phyloP scores from a whole-genome alignment of 1,284 basidiomycete genomes.

The Pascua guehoae region DNA sequence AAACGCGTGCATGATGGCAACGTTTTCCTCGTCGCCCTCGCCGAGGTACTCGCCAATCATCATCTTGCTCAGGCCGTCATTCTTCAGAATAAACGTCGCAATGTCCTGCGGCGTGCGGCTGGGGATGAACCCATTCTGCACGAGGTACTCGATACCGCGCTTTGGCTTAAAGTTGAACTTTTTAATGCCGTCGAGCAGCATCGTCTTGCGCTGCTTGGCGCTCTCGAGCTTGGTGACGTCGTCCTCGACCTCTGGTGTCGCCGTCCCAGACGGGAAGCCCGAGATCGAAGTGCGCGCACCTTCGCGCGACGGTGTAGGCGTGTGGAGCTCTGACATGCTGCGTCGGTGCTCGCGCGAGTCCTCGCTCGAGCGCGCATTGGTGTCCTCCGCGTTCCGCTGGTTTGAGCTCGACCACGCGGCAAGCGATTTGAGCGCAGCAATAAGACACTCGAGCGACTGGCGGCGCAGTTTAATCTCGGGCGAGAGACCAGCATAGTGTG shows the following conservation, averaged over 20 bases:
- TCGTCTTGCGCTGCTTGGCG: slow-evolving; percentile 96
- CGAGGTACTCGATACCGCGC: slow-evolving; percentile 83
- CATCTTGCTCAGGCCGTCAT: slow-evolving; percentile 90
- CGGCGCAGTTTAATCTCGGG: slow-evolving; percentile 79
- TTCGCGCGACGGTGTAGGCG: slow-evolving; percentile 24
- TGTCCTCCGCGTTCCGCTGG: slow-evolving; percentile 16
- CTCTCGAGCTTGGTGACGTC: slow-evolving; percentile 92
- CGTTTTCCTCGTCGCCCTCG: slow-evolving; percentile 81
- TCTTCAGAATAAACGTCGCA: slow-evolving; percentile 79
- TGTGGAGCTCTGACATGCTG: slow-evolving; percentile 8
- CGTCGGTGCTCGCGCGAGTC: slow-evolving; percentile 13
- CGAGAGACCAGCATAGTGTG: slow-evolving; percentile 61
- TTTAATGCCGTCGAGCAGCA: slow-evolving; percentile 88
- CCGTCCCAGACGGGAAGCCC: slow-evolving; percentile 36
- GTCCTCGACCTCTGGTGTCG: slow-evolving; percentile 73
- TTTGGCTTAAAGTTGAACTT: slow-evolving; percentile 99
- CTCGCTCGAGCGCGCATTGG: slow-evolving; percentile 23
- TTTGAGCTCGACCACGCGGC: slow-evolving; percentile 75
- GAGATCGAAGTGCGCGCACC: slow-evolving; percentile 14
- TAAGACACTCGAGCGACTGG: slow-evolving; percentile 85
- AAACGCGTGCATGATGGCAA: slow-evolving; percentile 93
- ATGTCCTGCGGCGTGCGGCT: slow-evolving; percentile 73
- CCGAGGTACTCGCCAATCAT: slow-evolving; percentile 98
- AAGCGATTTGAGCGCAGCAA: slow-evolving; percentile 77
- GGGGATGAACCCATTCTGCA: slow-evolving; percentile 84